Percentiles rank a stretch among this genome's conserved stretches.
These are phyloP conservation scores for Termitomyces sp. DNA, from an alignment of 768 basidiomycete genomes.

Conservation along the genomic window DNA sequence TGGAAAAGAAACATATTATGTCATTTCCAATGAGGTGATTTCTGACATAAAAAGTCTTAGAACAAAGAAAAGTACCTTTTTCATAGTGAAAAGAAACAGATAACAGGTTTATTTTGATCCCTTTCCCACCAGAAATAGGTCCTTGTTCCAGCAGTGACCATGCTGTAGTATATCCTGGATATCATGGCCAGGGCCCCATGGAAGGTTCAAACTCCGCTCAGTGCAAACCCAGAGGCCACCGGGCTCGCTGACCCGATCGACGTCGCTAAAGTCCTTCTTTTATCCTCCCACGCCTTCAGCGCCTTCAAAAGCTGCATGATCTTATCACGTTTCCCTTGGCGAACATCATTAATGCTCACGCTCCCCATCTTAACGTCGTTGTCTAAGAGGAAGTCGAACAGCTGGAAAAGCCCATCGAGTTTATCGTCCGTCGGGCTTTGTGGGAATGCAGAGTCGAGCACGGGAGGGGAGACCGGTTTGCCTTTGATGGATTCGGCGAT, in stretches of 20 bases:
- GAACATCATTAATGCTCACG: slow-evolving; percentile 91
- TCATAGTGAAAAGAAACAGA: no score
- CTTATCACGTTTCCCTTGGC: slow-evolving; percentile 77
- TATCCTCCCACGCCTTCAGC: slow-evolving; percentile 78
- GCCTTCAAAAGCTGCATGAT: slow-evolving; percentile 75
- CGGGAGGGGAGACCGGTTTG: slow-evolving; percentile 57
- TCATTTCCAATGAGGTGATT: no score
- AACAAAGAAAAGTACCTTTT: no score
- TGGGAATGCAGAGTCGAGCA: slow-evolving; percentile 79
- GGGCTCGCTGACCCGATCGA: slow-evolving; percentile 40
- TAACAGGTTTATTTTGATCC: no score
- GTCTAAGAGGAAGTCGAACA: slow-evolving; percentile 91
- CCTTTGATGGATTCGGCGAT: slow-evolving; percentile 80
- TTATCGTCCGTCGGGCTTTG: slow-evolving; percentile 65
- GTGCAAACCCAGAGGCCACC: slow-evolving; percentile 28
- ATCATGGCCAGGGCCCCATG: no score
- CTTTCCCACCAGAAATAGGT: no score
- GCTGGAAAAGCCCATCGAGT: slow-evolving; percentile 78
- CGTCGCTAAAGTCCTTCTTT: slow-evolving; percentile 48
- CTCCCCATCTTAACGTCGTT: slow-evolving; percentile 89
- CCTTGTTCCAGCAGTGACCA: no score
- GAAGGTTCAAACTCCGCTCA: no score
- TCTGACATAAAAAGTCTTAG: no score
- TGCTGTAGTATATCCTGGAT: no score
- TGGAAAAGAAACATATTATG: no score